A percentile compares a stretch with the other conserved stretches of the same genome.
Evolutionary conservation across 805 yeast genomes (phyloP).

Genomic region (Priceomyces haplophilus): DNA sequence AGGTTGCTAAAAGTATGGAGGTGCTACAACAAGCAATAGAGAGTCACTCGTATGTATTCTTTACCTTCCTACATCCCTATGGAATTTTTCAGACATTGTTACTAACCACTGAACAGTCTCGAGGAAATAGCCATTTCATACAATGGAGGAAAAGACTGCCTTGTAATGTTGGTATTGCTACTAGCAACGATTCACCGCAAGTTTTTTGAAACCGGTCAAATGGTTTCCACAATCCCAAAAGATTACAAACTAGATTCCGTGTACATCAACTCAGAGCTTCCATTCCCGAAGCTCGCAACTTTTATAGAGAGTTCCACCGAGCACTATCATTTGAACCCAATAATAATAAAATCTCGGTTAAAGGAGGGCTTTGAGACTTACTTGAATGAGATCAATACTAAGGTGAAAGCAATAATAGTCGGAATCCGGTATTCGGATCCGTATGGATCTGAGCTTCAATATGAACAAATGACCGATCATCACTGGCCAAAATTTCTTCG

Average conservation of each 20-base stretch:
- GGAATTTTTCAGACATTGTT: background rate
- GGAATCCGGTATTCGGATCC: conserved; percentile 92
- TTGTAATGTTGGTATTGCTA: conserved; percentile 77
- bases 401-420: conserved; percentile 72
- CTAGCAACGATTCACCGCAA: conserved; percentile 50
- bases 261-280: conserved; percentile 69
- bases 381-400: conserved; percentile 44
- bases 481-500: conserved; percentile 89
- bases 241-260: conserved; percentile 53
- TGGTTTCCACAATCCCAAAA: conserved; percentile 16
- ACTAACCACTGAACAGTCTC: conserved; percentile 24
- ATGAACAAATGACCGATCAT: conserved; percentile 75
- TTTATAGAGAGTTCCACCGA: conserved; percentile 59
- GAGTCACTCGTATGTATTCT: conserved; percentile 29
- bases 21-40: conserved; percentile 28
- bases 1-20: conserved; percentile 25
- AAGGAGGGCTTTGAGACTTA: conserved; percentile 69
- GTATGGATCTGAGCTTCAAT: conserved; percentile 55
- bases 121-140: conserved; percentile 72
- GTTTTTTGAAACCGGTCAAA: conserved; percentile 13
- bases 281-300: conserved; percentile 66
- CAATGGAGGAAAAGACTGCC: conserved; percentile 96
- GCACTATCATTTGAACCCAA: conserved; percentile 53
- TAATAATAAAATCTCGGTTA: conserved; percentile 47
- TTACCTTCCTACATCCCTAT: background rate